Evolutionary conservation across 306 rosid species (phyloP).

Genomic region (Chamaecrista fasciculata): DNA sequence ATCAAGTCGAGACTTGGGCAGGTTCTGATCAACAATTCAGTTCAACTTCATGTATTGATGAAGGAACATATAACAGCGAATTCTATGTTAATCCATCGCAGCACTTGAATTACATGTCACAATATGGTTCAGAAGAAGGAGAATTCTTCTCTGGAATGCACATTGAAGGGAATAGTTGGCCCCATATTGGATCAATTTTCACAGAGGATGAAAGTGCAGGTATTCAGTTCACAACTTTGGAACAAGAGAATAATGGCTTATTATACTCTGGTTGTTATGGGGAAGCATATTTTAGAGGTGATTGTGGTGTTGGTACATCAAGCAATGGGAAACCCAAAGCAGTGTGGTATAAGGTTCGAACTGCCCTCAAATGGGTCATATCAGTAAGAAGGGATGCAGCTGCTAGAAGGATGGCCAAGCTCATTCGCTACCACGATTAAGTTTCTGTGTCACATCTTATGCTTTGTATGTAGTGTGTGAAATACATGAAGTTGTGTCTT

Average conservation of each 20-base stretch:
- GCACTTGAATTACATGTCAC: slow-evolving; percentile 1
- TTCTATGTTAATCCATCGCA: slow-evolving; percentile 16
- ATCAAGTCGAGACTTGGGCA: slow-evolving; percentile 26
- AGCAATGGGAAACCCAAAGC: slow-evolving; percentile 46
- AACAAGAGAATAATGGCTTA: slow-evolving; percentile 10
- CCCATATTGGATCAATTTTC: slow-evolving; percentile 10
- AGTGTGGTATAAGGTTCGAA: slow-evolving; percentile 44
- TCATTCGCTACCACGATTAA: slow-evolving; percentile 17
- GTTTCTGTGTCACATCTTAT: neutral
- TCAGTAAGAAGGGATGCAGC: slow-evolving; percentile 34
- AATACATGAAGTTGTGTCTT: neutral
- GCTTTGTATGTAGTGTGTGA: slow-evolving; percentile 15
- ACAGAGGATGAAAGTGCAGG: slow-evolving; percentile 23
- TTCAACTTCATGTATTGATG: slow-evolving; percentile 31
- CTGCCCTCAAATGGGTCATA: slow-evolving; percentile 44
- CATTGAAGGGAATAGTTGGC: slow-evolving; percentile 29
- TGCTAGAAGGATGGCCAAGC: slow-evolving; percentile 39
- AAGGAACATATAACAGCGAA: slow-evolving; percentile 27
- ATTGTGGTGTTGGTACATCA: slow-evolving; percentile 6
- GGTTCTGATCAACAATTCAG: slow-evolving; percentile 4
- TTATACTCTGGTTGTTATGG: slow-evolving; percentile 10
- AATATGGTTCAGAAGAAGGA: slow-evolving; percentile 22
- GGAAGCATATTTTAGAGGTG: slow-evolving; percentile 27
- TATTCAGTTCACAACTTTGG: slow-evolving; percentile 28
- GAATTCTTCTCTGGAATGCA: slow-evolving; percentile 16